These are phyloP conservation scores for Lagenaria siceraria DNA, from an alignment of 306 rosid species.

Conservation along the genomic window DNA sequence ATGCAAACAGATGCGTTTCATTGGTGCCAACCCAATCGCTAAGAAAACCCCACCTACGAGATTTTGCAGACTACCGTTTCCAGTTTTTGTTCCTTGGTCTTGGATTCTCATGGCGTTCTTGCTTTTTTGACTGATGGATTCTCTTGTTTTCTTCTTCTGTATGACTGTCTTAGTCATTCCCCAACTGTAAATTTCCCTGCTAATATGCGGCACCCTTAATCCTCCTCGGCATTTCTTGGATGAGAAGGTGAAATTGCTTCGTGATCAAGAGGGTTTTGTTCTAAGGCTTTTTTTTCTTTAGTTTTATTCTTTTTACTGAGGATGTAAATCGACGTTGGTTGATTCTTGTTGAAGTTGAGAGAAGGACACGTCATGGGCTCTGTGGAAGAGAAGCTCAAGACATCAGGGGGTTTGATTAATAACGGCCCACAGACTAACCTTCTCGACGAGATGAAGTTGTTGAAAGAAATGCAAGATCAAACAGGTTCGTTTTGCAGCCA, in stretches of 20 bases:
- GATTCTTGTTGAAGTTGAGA: slow-evolving; percentile 10
- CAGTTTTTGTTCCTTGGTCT: slow-evolving; percentile 60
- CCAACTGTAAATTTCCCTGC: slow-evolving; percentile 3
- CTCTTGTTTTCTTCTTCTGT: background rate
- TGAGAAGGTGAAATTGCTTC: slow-evolving; percentile 8
- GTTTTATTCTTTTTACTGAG: slow-evolving; percentile 15
- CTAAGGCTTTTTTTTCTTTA: background rate
- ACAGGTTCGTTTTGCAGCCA: slow-evolving; percentile 32
- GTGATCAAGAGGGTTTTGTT: background rate
- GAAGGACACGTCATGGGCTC: slow-evolving; percentile 35
- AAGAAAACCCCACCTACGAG: slow-evolving; percentile 27
- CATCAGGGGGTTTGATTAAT: slow-evolving; percentile 25
- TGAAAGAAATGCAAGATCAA: slow-evolving; percentile 88
- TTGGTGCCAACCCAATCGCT: slow-evolving; percentile 5
- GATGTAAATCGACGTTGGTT: slow-evolving; percentile 24
- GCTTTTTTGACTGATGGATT: slow-evolving; percentile 35
- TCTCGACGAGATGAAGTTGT: slow-evolving; percentile 67
- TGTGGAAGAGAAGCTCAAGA: slow-evolving; percentile 54
- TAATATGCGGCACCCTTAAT: background rate
- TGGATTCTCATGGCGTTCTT: slow-evolving; percentile 12
- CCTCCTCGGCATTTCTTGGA: slow-evolving; percentile 6
- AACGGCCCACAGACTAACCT: slow-evolving; percentile 34
- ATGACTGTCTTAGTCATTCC: slow-evolving; percentile 15
- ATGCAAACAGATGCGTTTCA: slow-evolving; percentile 34
- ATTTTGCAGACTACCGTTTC: slow-evolving; percentile 27